Conservation (phyloP, 2,329 filamentous ascomycete species). For the Colletotrichum limetticola region DNA sequence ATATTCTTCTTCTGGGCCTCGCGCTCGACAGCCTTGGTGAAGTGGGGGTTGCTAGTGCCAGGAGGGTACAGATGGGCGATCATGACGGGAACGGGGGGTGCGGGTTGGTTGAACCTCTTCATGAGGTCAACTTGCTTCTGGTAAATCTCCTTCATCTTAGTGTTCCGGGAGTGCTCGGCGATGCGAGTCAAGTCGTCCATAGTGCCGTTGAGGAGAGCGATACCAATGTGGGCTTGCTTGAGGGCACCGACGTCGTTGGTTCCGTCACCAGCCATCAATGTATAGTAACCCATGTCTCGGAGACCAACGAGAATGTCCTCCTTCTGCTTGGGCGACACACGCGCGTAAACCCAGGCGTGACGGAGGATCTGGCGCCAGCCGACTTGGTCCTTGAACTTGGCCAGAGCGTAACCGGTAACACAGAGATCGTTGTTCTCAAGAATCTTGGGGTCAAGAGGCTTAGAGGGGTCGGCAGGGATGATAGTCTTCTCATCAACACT, state of each 20-base stretch:
- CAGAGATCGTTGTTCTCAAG: constrained; percentile 90
- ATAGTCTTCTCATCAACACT: constrained; percentile 91
- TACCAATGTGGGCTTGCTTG: constrained; percentile 97
- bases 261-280: constrained; percentile 97
- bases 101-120: constrained; percentile 92
- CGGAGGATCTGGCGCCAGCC: constrained; percentile 83
- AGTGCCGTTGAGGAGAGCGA: constrained; percentile 94
- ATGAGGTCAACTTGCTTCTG: constrained; percentile 95
- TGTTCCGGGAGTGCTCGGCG: constrained; percentile 91
- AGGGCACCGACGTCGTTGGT: constrained; percentile 98
- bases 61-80: constrained; percentile 96
- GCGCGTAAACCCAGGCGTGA: constrained; percentile 96
- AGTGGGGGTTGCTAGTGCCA: constrained; percentile 91
- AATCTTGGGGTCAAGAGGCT: constrained; percentile 84
- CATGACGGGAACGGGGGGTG: constrained; percentile 89
- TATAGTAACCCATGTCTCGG: constrained; percentile 97
- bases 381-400: constrained; percentile 85
- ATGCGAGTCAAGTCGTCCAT: constrained; percentile 92
- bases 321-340: constrained; percentile 98
- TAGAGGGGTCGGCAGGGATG: constrained; percentile 85
- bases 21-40: constrained; percentile 88
- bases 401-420: constrained; percentile 92
- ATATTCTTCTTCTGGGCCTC: constrained; percentile 84
- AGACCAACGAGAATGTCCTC: constrained; percentile 97
- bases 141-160: constrained; percentile 98